A percentile compares a stretch with the other conserved stretches of the same genome.
Evolutionary conservation across 345 rosid genomes (phyloP).

Genomic region (Populus simonii): DNA sequence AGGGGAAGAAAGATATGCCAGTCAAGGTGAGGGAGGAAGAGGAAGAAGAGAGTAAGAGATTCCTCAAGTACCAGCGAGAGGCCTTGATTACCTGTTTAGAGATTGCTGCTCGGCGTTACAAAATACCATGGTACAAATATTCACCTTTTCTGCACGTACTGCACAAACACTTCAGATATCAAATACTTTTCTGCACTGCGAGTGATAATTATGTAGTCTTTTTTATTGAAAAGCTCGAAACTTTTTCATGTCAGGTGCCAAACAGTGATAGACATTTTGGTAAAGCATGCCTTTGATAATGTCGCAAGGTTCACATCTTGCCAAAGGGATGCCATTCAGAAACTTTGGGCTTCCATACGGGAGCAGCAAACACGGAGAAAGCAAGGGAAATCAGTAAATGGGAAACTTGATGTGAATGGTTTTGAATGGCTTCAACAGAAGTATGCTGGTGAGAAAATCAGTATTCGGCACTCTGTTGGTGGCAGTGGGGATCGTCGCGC

Average conservation of each 20-base stretch:
- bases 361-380: slow-evolving; percentile 79
- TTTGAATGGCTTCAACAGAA: slow-evolving; percentile 88
- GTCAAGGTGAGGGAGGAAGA: slow-evolving; percentile 43
- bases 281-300: slow-evolving; percentile 83
- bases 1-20: slow-evolving; percentile 49
- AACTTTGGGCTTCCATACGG: slow-evolving; percentile 82
- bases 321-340: slow-evolving; percentile 81
- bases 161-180: too few relatives aligned
- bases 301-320: slow-evolving; percentile 67
- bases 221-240: neutral
- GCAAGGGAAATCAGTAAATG: slow-evolving; percentile 88
- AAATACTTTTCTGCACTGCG: neutral
- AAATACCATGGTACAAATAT: slow-evolving; percentile 62
- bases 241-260: slow-evolving; percentile 67
- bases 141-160: neutral
- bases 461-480: slow-evolving; percentile 83
- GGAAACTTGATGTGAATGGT: slow-evolving; percentile 87
- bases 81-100: slow-evolving; percentile 82
- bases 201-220: neutral
- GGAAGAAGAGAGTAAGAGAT: slow-evolving; percentile 57
- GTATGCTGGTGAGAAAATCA: slow-evolving; percentile 80
- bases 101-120: slow-evolving; percentile 88
- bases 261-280: slow-evolving; percentile 91
- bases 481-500: slow-evolving; percentile 81
- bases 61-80: slow-evolving; percentile 73